A percentile compares a stretch with the other conserved stretches of the same genome.
Conservation (phyloP, 495 filamentous ascomycete species). For the Penicillium canariense region DNA sequence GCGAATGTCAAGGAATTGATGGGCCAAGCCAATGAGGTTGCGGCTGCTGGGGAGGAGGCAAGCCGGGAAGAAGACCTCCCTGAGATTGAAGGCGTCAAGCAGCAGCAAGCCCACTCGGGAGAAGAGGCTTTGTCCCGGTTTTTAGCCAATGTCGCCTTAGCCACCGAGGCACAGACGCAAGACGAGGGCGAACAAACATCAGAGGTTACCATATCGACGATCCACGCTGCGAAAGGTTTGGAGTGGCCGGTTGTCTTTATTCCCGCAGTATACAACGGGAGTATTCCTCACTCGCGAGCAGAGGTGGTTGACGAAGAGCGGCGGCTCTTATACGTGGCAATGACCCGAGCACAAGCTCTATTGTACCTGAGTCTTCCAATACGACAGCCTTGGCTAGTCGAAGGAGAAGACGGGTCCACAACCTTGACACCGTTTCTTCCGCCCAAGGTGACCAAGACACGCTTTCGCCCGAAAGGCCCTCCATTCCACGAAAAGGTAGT, state of each 20-base stretch:
- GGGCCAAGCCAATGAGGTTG: constrained; percentile 66
- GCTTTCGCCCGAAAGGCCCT: constrained; percentile 59
- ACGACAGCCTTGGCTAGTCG: constrained; percentile 56
- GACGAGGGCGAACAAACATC: constrained; percentile 48
- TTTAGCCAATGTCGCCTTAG: constrained; percentile 84
- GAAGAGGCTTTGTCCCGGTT: constrained; percentile 75
- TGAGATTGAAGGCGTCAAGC: constrained; percentile 69
- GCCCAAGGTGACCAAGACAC: constrained; percentile 39
- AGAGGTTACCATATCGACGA: constrained; percentile 88
- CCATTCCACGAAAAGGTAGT: constrained; percentile 52
- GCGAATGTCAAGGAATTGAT: constrained; percentile 89
- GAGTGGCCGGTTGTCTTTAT: constrained; percentile 99
- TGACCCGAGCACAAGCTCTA: constrained; percentile 90
- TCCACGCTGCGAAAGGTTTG: constrained; percentile 93
- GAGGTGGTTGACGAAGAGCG: constrained; percentile 91
- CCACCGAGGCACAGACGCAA: constrained; percentile 65
- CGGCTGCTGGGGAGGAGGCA: constrained; percentile 27
- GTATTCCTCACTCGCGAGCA: constrained; percentile 88
- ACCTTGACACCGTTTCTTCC: constrained; percentile 63
- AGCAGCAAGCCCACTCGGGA: constrained; percentile 54
- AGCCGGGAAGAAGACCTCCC: constrained; percentile 69
- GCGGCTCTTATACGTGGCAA: constrained; percentile 90
- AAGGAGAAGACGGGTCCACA: constrained; percentile 48
- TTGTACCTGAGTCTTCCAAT: constrained; percentile 87
- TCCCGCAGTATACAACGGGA: constrained; percentile 85